Conservation (phyloP, 495 filamentous ascomycete species). For the Penicillium alfredii region DNA sequence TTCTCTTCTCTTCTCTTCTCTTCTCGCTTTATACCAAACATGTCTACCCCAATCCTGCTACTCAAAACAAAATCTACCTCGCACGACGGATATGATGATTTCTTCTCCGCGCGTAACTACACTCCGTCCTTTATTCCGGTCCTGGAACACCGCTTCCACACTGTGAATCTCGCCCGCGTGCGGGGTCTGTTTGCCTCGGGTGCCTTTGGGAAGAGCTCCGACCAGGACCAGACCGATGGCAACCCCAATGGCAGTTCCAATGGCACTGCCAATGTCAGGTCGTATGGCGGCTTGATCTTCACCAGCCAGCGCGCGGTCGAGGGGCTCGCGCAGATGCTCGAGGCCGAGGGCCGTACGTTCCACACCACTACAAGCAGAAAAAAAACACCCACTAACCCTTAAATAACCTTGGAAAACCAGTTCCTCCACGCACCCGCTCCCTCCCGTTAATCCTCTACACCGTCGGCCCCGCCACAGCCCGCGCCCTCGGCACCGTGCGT, state of each 20-base stretch:
- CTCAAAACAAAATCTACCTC: constrained; percentile 83
- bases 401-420: too few species aligned
- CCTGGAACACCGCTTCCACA: constrained; percentile 62
- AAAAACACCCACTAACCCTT: not conserved
- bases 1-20: not conserved
- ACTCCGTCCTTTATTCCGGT: constrained; percentile 74
- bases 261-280: constrained; percentile 11
- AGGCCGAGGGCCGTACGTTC: constrained; percentile 32
- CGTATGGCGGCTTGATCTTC: constrained; percentile 83
- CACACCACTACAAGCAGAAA: constrained; percentile 3
- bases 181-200: constrained; percentile 33
- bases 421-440: constrained; percentile 29
- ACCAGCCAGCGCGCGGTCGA: constrained; percentile 94
- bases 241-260: constrained; percentile 9
- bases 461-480: constrained; percentile 85
- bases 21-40: too few species aligned
- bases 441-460: constrained; percentile 61
- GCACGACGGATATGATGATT: constrained; percentile 70
- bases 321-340: constrained; percentile 66
- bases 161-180: constrained; percentile 41
- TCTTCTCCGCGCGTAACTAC: constrained; percentile 49
- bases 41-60: constrained; percentile 64
- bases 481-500: constrained; percentile 57
- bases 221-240: not conserved
- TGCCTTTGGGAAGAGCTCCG: constrained; percentile 12